Evolutionary conservation across 345 rosid species (phyloP), one percentile per base, ranked within the genome.

Genomic region (Euphorbia peplus): DNA sequence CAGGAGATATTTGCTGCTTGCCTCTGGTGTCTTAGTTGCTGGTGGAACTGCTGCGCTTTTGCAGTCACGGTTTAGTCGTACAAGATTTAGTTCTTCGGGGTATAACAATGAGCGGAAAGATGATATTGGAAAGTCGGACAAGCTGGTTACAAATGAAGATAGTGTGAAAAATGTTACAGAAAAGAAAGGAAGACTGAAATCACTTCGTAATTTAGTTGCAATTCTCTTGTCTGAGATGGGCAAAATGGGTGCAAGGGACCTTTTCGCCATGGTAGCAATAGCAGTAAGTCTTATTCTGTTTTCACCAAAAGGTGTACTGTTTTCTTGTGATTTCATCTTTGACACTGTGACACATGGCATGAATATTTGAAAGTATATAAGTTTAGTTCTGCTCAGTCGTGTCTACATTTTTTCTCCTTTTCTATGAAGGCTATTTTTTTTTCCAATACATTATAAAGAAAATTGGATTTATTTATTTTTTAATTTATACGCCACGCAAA

Each of bases 141-240:
- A 77, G 62, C 42, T 69, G 56, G 79, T 66, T 21, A 78, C 64
- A 62, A 75, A 75, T 44, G 65, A 58, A 60, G 73, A 68, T 59
- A 79, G 71, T 55, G 70, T 67, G 48, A 86, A 87, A 79, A 80
- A 68, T 73, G 52, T 69, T 25, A 50, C 67, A 2, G 64, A 69
- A 70, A 91, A 82, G 83, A 88, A 88, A 82, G 82, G 85, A 75
- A 89, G 90, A 65, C 76, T 87, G 21, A 90, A 86, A 82, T 90
- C 99, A 12, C 87, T 95, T 68, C 86, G 85, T 81, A 83, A 86
- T 70, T 79, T 95, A 60, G 83, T 87, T 26, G 83, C 85, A 51
- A 77, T 91, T 79, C 96, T 95, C 78, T 78, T 91, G 51, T 90
- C 93, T 51, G 77, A 83, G 70, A 91, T 95, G 89, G 99, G 98